Evolutionary conservation across 768 basidiomycete genomes (phyloP).

Genomic region (Melanogaster broomeanus): DNA sequence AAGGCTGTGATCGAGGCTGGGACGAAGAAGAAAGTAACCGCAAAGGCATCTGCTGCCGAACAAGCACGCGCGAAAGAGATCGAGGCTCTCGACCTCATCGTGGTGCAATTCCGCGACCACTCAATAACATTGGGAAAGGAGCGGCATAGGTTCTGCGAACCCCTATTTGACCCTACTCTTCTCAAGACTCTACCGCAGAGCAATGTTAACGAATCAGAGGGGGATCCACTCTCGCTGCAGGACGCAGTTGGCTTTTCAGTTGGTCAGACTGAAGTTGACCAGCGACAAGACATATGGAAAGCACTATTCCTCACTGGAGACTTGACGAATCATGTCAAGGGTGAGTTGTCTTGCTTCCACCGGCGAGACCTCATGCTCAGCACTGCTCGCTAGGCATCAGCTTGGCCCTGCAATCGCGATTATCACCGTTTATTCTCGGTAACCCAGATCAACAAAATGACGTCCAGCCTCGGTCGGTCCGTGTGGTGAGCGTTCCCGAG

Average conservation of each 20-base stretch:
- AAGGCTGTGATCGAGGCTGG: slow-evolving; percentile 85
- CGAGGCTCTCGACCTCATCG: slow-evolving; percentile 80
- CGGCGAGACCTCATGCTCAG: neutral
- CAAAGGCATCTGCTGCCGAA: slow-evolving; percentile 75
- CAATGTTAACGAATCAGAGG: slow-evolving; percentile 23
- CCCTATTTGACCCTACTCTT: slow-evolving; percentile 75
- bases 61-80: slow-evolving; percentile 81
- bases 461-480: slow-evolving; percentile 66
- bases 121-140: slow-evolving; percentile 82
- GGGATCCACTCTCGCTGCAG: slow-evolving; percentile 51
- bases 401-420: slow-evolving; percentile 68
- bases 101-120: slow-evolving; percentile 69
- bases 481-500: slow-evolving; percentile 72
- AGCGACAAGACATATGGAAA: slow-evolving; percentile 73
- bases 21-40: slow-evolving; percentile 74
- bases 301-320: slow-evolving; percentile 83
- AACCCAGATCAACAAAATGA: slow-evolving; percentile 69
- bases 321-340: slow-evolving; percentile 69
- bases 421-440: slow-evolving; percentile 61
- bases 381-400: slow-evolving; percentile 50
- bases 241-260: slow-evolving; percentile 69
- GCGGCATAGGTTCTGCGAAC: slow-evolving; percentile 89
- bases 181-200: slow-evolving; percentile 40
- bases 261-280: slow-evolving; percentile 58
- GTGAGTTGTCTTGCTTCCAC: slow-evolving; percentile 37